phyloP scores from a whole-genome alignment of 768 basidiomycete species.

The Lactifluus hygrophoroides region DNA sequence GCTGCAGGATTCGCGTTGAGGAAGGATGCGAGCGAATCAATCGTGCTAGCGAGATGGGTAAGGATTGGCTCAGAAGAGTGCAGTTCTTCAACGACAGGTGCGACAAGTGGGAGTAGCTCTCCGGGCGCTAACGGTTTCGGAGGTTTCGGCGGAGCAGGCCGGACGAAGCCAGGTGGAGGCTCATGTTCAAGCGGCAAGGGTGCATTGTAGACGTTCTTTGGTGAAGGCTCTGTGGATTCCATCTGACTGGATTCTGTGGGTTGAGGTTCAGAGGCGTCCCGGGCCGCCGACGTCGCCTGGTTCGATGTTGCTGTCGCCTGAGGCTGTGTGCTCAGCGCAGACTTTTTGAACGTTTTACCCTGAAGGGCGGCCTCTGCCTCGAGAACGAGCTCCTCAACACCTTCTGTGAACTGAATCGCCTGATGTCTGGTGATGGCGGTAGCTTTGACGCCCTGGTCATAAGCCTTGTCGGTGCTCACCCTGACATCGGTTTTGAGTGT shows the following conservation, averaged over 20 bases:
- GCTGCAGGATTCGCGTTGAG: conserved; percentile 66
- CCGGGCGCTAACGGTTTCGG: conserved; percentile 25
- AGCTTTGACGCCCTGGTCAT: conserved; percentile 30
- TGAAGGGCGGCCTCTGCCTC: conserved; percentile 68
- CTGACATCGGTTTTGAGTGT: conserved; percentile 43
- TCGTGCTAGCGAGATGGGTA: conserved; percentile 82
- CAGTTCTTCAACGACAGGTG: conserved; percentile 69
- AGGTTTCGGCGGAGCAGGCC: conserved; percentile 47
- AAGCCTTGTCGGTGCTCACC: conserved; percentile 28
- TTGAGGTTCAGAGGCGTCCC: conserved; percentile 25
- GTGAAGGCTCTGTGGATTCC: conserved; percentile 18
- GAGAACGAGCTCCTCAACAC: conserved; percentile 55
- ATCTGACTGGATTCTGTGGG: conserved; percentile 15
- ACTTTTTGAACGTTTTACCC: conserved; percentile 32
- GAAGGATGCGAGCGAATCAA: conserved; percentile 84
- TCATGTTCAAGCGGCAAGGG: conserved; percentile 92
- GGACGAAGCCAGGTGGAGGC: conserved; percentile 80
- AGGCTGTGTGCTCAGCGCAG: conserved; percentile 11
- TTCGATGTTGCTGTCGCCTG: conserved; percentile 23
- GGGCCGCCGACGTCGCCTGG: conserved; percentile 22
- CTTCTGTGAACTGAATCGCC: conserved; percentile 47
- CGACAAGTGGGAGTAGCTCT: conserved; percentile 65
- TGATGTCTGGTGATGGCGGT: conserved; percentile 38
- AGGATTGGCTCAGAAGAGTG: conserved; percentile 83
- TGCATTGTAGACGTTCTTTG: conserved; percentile 48